Base-by-base conservation (phyloP, 768 basidiomycete species). In the Mycena sanguinolenta region DNA sequence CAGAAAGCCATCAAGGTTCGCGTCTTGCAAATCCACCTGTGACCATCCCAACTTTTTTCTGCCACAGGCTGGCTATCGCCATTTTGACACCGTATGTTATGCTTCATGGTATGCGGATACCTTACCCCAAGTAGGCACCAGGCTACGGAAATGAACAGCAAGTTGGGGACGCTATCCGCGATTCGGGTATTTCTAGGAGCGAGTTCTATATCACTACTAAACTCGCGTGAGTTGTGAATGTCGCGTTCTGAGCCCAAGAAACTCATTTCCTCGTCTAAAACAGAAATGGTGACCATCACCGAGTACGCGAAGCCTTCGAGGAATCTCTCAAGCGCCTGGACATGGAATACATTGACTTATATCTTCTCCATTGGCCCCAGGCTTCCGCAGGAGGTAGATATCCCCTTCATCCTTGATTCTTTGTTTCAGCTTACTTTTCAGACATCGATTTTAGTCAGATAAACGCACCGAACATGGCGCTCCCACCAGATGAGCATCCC, bases 141-240 rank as follows among this genome's bases (percentile, higher is more conserved):
- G 69, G 69, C 32, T 73, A 73, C 52, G 72, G 77, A 2, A 89
- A 86, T 65, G 89, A 89, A 72, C 73, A 81, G 70, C 74, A 77
- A 13, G 87, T 88, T 28, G 86, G 88, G 4, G 71, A 75, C 38
- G 87, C 84, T 2, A 82, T 90, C 57, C 78, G 83, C 9, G 85
- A 81, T 27, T 85, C 84, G 28, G 82, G 81, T 1, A 77, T 87
- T 27, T 83, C 85, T 7, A 80, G 86, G 38, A 76, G 77, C 19
- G 80, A 86, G 36, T 77, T 89, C 46, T 89, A 83, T 74, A 74
- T 89, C 16, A 86, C 86, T 8, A 88, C 88, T 16, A 89, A 89
- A 72, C 77, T 88, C 32, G 75, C 59, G 72, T 73, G 23, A 65
- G 58, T 36, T 49, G 10, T 80, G 76, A 16, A 17, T 75, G 4